Evolutionary conservation across 805 yeast species (phyloP).

Genomic region (Metschnikowia dekortorum): DNA sequence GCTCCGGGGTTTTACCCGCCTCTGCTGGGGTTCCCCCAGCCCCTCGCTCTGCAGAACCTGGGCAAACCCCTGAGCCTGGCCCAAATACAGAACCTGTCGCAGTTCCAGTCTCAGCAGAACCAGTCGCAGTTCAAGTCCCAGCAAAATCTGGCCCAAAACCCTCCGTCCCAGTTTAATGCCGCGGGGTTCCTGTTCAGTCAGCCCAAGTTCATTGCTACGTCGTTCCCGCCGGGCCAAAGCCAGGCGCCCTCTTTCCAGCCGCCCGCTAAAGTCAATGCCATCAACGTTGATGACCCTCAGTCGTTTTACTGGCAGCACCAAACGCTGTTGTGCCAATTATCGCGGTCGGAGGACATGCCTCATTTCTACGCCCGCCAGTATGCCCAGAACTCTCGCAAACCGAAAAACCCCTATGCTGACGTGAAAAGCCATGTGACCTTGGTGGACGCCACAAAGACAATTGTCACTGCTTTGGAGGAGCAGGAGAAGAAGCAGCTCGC

Average conservation of each 20-base stretch:
- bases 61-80: slow-evolving; percentile 17
- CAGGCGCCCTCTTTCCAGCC: slow-evolving; percentile 20
- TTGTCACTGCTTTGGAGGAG: slow-evolving; percentile 31
- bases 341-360: slow-evolving; percentile 61
- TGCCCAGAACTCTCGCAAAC: slow-evolving; percentile 60
- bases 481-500: slow-evolving; percentile 43
- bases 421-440: slow-evolving; percentile 32
- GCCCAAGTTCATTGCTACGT: slow-evolving; percentile 16
- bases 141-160: slow-evolving; percentile 2
- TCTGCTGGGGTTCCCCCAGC: slow-evolving; percentile 26
- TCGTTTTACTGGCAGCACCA: slow-evolving; percentile 76
- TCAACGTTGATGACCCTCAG: slow-evolving; percentile 34
- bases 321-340: slow-evolving; percentile 62
- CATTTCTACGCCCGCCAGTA: slow-evolving; percentile 84
- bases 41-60: slow-evolving; percentile 18
- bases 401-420: slow-evolving; percentile 34
- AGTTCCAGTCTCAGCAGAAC: background rate
- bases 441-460: slow-evolving; percentile 39
- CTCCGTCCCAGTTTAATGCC: slow-evolving; percentile 9
- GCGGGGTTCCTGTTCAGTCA: slow-evolving; percentile 20
- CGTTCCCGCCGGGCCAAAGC: slow-evolving; percentile 15
- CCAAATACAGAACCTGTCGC: slow-evolving; percentile 22
- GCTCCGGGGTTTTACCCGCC: slow-evolving; percentile 19
- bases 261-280: slow-evolving; percentile 25
- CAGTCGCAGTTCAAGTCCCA: slow-evolving; percentile 7